A percentile compares a stretch with the other conserved stretches of the same genome.
These are phyloP conservation scores for Echites panduratus DNA, from an alignment of 257 asterid species.

Conservation along the genomic window DNA sequence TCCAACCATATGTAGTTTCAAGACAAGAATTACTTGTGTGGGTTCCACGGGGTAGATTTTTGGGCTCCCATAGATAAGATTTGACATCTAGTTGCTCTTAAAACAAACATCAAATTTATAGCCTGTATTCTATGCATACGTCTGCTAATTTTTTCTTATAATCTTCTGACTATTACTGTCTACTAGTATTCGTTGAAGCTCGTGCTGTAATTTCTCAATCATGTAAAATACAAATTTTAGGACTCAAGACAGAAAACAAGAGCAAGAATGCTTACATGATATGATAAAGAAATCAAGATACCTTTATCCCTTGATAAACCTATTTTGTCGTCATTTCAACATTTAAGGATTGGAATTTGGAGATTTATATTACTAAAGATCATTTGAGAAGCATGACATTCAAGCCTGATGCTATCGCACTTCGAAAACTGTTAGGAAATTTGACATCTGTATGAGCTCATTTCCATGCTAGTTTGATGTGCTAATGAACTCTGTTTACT, in stretches of 20 bases:
- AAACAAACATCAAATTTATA: neutral
- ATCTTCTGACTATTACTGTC: neutral
- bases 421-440: neutral
- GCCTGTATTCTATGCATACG: neutral
- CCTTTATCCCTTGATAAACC: neutral
- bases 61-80: neutral
- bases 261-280: neutral
- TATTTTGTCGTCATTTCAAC: neutral
- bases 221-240: neutral
- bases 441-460: neutral
- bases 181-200: neutral
- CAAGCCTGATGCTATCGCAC: neutral
- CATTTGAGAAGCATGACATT: neutral
- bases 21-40: neutral
- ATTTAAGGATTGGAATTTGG: neutral
- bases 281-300: neutral
- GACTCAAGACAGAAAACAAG: neutral
- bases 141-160: neutral
- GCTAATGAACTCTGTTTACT: neutral
- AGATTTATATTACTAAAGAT: neutral
- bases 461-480: neutral
- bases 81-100: neutral
- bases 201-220: neutral
- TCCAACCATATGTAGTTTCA: neutral
- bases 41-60: neutral